Evolutionary conservation across 768 basidiomycete genomes (phyloP).

Genomic region (Lyophyllum decastes): DNA sequence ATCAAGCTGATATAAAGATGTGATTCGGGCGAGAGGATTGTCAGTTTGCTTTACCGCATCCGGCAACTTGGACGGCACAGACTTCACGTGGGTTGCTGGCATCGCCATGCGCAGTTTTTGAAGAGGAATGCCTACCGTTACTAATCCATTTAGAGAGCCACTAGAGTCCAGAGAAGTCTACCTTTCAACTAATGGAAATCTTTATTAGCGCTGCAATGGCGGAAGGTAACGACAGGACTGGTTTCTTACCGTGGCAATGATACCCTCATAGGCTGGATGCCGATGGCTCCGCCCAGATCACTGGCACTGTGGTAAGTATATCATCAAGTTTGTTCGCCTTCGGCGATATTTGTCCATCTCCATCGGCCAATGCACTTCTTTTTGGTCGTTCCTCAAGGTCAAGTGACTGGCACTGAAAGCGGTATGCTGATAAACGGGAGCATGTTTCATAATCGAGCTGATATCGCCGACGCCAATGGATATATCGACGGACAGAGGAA

Average conservation of each 20-base stretch:
- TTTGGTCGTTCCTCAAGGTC: conserved; percentile 7
- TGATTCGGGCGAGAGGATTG: conserved; percentile 24
- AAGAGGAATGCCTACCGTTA: background rate
- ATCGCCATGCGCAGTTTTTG: background rate
- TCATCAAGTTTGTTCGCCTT: background rate
- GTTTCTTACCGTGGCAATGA: conserved; percentile 12
- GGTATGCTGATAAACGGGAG: background rate
- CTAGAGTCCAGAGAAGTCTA: background rate
- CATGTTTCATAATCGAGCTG: background rate
- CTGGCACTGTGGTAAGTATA: conserved; percentile 11
- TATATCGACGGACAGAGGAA: background rate
- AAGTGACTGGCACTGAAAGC: background rate
- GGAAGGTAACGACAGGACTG: background rate
- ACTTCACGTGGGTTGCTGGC: background rate
- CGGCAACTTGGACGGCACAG: conserved; percentile 20
- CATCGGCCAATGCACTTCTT: conserved; percentile 10
- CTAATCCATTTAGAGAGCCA: background rate
- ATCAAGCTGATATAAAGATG: conserved; percentile 29
- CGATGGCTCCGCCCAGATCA: conserved; percentile 10
- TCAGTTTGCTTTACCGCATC: conserved; percentile 39
- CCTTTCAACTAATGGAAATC: background rate
- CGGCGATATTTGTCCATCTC: conserved; percentile 1
- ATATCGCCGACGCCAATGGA: background rate
- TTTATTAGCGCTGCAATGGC: conserved; percentile 1
- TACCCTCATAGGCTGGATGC: conserved; percentile 10